A percentile compares a stretch with the other conserved stretches of the same genome.
Conservation (phyloP, 176 grass and related monocot species). For the Aegilops sharonensis region DNA sequence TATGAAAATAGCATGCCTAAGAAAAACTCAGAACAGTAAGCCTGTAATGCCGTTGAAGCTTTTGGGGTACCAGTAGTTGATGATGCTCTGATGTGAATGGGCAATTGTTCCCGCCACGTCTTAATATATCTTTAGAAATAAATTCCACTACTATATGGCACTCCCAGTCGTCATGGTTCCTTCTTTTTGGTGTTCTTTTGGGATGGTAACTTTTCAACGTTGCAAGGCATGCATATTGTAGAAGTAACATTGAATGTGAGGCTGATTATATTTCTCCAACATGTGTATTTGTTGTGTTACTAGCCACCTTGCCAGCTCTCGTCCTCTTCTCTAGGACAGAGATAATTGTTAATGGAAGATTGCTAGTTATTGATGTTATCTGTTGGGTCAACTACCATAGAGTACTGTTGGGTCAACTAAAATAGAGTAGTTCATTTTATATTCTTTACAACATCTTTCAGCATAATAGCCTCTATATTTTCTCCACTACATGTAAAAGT, state of each 20-base stretch:
- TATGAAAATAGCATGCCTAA: background rate
- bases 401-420: too few relatives aligned
- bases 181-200: background rate
- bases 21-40: background rate
- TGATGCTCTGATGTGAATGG: background rate
- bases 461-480: background rate
- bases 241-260: background rate
- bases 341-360: background rate
- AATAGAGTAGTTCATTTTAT: background rate
- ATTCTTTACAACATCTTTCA: background rate
- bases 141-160: background rate
- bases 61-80: background rate
- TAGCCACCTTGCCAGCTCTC: background rate
- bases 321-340: background rate
- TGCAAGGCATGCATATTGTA: background rate
- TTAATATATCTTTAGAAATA: background rate
- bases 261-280: background rate
- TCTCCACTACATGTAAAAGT: background rate
- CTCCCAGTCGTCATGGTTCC: background rate
- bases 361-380: too few relatives aligned
- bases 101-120: background rate
- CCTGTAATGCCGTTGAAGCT: background rate
- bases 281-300: background rate
- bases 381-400: too few relatives aligned
- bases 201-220: background rate